phyloP scores from a whole-genome alignment of 1,284 basidiomycete species.

The Dichomitus squalens region DNA sequence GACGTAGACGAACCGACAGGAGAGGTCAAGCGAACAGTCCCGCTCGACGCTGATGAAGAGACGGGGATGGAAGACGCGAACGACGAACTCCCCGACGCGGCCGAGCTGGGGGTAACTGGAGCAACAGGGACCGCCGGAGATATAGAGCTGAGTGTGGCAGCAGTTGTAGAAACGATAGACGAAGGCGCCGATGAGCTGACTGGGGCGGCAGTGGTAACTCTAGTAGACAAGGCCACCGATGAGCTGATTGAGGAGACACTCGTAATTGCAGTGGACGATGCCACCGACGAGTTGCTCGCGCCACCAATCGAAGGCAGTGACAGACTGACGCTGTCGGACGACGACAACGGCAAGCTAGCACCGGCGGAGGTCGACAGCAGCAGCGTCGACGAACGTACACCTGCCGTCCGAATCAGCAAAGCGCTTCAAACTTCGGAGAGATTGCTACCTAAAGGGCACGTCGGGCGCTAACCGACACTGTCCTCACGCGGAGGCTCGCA shows the following conservation, averaged over 20 bases:
- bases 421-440: background rate
- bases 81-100: background rate
- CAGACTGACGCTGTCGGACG: conserved; percentile 1
- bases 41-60: background rate
- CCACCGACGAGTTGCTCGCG: background rate
- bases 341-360: background rate
- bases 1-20: background rate
- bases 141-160: background rate
- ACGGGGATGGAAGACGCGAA: conserved; percentile 4
- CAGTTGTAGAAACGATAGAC: background rate
- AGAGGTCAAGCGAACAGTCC: background rate
- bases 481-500: background rate
- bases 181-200: background rate
- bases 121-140: background rate
- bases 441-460: background rate
- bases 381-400: conserved; percentile 7
- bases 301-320: conserved; percentile 6
- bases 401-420: background rate
- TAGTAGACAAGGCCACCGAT: background rate
- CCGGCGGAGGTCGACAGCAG: no score
- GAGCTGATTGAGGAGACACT: no score
- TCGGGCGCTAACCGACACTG: background rate
- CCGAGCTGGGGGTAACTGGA: background rate
- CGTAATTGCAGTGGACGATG: conserved; percentile 1
- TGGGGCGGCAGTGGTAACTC: conserved; percentile 2